A percentile compares a stretch with the other conserved stretches of the same genome.
Conservation (phyloP, 108 stramenopile species). For the Pelagomonas calceolata region DNA sequence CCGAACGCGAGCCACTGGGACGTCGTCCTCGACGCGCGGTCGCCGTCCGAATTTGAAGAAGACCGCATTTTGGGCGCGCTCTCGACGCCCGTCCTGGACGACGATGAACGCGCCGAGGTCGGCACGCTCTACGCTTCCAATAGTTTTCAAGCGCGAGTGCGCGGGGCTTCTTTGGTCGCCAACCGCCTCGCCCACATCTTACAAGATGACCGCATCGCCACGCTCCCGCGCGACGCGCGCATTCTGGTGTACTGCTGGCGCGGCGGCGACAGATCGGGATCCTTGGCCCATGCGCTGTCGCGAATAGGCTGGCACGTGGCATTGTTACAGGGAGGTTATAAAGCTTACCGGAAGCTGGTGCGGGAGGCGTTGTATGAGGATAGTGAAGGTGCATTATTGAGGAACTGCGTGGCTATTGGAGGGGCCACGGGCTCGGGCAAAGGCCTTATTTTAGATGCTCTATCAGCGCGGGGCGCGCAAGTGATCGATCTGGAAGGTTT, state of each 20-base stretch:
- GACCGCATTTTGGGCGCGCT: slow-evolving; percentile 1
- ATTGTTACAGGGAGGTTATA: background rate
- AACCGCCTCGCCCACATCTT: background rate
- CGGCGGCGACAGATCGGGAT: background rate
- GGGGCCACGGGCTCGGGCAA: too few species aligned
- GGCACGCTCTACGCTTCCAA: background rate
- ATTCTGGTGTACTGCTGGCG: slow-evolving; percentile 2
- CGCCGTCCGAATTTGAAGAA: background rate
- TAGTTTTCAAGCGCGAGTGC: background rate
- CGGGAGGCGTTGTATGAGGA: background rate
- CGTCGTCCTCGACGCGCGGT: slow-evolving; percentile 5
- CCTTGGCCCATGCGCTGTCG: background rate
- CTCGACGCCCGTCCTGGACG: background rate
- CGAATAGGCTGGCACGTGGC: background rate
- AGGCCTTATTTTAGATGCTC: too few species aligned
- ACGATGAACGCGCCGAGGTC: slow-evolving; percentile 6
- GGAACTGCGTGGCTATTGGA: too few species aligned
- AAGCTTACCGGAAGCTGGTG: background rate
- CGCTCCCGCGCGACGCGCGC: background rate
- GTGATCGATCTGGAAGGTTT: background rate
- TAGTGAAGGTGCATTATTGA: too few species aligned
- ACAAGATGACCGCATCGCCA: background rate
- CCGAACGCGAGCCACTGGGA: background rate
- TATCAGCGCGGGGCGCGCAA: too few species aligned
- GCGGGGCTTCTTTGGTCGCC: background rate